Conservation (phyloP, 352 stramenopile species). For the Pythium sp. region DNA sequence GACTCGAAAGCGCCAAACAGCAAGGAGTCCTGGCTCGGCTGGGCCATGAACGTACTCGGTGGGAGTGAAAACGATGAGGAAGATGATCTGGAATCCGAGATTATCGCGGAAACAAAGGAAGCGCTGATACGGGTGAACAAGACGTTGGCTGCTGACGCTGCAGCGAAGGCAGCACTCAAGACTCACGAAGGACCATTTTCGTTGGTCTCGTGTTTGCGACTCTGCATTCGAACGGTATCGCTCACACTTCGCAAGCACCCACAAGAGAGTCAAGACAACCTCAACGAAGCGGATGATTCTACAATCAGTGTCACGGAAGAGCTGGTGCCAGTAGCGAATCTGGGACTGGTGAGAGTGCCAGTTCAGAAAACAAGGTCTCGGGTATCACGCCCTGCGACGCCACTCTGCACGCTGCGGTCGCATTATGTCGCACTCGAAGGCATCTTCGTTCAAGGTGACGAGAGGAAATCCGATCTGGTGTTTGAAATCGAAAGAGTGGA, state of each 20-base stretch:
- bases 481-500: slow-evolving; percentile 73
- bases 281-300: slow-evolving; percentile 18
- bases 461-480: slow-evolving; percentile 45
- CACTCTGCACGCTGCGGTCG: slow-evolving; percentile 51
- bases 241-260: slow-evolving; percentile 69
- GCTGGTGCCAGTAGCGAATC: slow-evolving; percentile 76
- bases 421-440: slow-evolving; percentile 55
- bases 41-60: slow-evolving; percentile 64
- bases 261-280: slow-evolving; percentile 15
- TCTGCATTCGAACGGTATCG: slow-evolving; percentile 54
- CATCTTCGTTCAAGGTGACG: slow-evolving; percentile 29
- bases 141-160: slow-evolving; percentile 15
- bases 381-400: slow-evolving; percentile 52
- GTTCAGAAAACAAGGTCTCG: slow-evolving; percentile 37
- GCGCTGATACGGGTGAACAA: slow-evolving; percentile 34
- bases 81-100: slow-evolving; percentile 64
- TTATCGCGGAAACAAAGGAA: slow-evolving; percentile 64
- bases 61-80: slow-evolving; percentile 51
- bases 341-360: slow-evolving; percentile 72
- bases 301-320: slow-evolving; percentile 35
- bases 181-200: slow-evolving; percentile 15
- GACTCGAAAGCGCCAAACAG: not conserved
- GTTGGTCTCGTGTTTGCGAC: slow-evolving; percentile 42
- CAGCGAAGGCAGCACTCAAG: slow-evolving; percentile 8
- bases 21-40: slow-evolving; percentile 57